Evolutionary conservation across 106 monocot genomes (phyloP), one percentile per base, ranked within the genome.

Genomic region (Allium cepa): DNA sequence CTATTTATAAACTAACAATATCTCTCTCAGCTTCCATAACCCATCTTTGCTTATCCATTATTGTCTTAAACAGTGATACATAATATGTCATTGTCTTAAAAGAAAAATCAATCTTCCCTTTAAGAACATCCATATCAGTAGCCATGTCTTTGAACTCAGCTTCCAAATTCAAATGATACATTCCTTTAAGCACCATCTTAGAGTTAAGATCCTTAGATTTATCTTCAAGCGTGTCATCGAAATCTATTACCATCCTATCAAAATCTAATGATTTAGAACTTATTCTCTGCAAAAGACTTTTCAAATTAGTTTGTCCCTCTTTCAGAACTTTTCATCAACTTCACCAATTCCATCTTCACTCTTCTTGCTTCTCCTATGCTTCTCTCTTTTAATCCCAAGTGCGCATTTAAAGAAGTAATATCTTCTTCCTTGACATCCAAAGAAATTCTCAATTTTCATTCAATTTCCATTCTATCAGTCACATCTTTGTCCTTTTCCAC

Each of bases 401-500:
- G 69, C 66, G 76, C 47, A 18, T 73, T 67, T 55, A 84, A 62
- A 15, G 66, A 68, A 10, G 56, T 52, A 17, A 88, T 63, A 65
- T 85, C 85, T 49, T 79, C 69, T 27, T 80, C 78, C 69, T 72
- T 82, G 46, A 75, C 50, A 64, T 86, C 86, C 69, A 90, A 68
- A 46, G 77, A 72, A 50, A 78, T 12, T 17, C 70, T 81, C 17
- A 85, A 75, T 46, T 81, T 68, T 8, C 26, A 53, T 17, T 83
- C 83, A 11, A 57, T 79, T 68, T 77, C 68, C 66, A 72, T 79
- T 56, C 60, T 79, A 63, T 68, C 67, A 15, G 57, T 69, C 47
- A 88, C n/a, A 72, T 93, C 88, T 46, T 60, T 71, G 49, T 93
- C 93, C 64, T 83, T 89, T 52, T 86, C 75, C 7, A 65, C 70